A percentile compares a stretch with the other conserved stretches of the same genome.
These are phyloP conservation scores for Biscogniauxia mediterranea DNA, from an alignment of 2,329 filamentous ascomycete genomes.

Conservation along the genomic window DNA sequence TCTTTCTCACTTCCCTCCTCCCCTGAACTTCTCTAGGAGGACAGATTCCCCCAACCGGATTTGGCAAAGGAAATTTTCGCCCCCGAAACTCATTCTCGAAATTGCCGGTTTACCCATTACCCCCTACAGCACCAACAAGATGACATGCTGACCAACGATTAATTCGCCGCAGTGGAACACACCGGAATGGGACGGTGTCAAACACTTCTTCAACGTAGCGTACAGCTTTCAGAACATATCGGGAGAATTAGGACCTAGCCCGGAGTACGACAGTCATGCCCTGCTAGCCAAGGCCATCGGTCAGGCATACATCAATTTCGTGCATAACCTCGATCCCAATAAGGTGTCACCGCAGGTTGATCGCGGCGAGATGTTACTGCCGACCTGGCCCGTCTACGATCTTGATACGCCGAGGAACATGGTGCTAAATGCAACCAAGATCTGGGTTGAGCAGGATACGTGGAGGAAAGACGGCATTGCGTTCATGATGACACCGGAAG, in stretches of 20 bases:
- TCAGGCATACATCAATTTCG: slow-evolving; percentile 43
- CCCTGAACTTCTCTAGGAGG: not conserved
- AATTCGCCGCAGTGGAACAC: slow-evolving; percentile 34
- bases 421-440: slow-evolving; percentile 43
- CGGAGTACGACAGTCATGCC: slow-evolving; percentile 39
- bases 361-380: slow-evolving; percentile 9
- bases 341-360: slow-evolving; percentile 1
- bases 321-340: slow-evolving; percentile 43
- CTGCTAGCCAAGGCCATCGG: slow-evolving; percentile 38
- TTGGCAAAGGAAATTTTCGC: not conserved
- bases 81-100: not conserved
- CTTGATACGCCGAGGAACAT: slow-evolving; percentile 40
- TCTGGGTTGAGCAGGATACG: slow-evolving; percentile 45
- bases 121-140: not conserved
- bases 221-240: slow-evolving; percentile 52
- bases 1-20: not conserved
- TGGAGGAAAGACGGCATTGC: slow-evolving; percentile 47
- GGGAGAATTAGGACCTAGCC: slow-evolving; percentile 44
- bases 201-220: slow-evolving; percentile 48
- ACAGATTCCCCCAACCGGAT: not conserved
- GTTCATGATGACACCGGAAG: slow-evolving; percentile 40
- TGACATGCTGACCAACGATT: not conserved
- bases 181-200: slow-evolving; percentile 39
- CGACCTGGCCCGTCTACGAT: slow-evolving; percentile 25
- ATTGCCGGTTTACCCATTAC: not conserved